A percentile compares a stretch with the other conserved stretches of the same genome.
These are phyloP conservation scores for Diaporthe nobilis DNA, from an alignment of 2,329 filamentous ascomycete genomes.

Conservation along the genomic window DNA sequence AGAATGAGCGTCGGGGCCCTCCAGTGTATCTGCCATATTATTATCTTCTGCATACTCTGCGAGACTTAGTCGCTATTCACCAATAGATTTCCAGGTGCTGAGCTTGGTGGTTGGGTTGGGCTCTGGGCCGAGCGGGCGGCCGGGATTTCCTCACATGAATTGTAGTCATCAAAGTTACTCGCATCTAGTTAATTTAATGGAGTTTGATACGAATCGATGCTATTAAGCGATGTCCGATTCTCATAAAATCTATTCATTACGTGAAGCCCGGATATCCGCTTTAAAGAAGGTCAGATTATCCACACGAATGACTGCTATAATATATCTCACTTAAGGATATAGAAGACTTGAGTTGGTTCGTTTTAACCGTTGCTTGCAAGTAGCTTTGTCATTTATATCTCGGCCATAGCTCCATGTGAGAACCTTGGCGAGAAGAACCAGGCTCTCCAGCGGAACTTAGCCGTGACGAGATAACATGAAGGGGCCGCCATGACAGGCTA, in stretches of 20 bases:
- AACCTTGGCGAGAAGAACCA: too few species aligned
- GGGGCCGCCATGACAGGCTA: too few species aligned
- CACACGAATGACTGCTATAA: background rate
- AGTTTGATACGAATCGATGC: background rate
- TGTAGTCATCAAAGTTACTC: background rate
- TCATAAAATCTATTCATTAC: background rate
- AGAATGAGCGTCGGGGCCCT: background rate
- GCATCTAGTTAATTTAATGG: background rate
- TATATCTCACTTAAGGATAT: background rate
- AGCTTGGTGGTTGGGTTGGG: background rate
- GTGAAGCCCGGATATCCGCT: background rate
- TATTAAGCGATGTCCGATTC: too few species aligned
- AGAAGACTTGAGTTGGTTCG: background rate
- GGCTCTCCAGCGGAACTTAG: too few species aligned
- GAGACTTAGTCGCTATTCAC: background rate
- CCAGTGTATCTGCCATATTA: conserved; percentile 7
- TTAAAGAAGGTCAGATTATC: background rate
- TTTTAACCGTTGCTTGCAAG: background rate
- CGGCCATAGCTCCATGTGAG: too few species aligned
- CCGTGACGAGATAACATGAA: too few species aligned
- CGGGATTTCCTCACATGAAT: background rate
- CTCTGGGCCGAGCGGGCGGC: background rate
- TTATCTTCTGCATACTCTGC: background rate
- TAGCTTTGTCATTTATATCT: too few species aligned
- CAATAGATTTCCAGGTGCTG: background rate